These are phyloP conservation scores for Penicillium sp. DNA, from an alignment of 2,329 filamentous ascomycete genomes.

Conservation along the genomic window DNA sequence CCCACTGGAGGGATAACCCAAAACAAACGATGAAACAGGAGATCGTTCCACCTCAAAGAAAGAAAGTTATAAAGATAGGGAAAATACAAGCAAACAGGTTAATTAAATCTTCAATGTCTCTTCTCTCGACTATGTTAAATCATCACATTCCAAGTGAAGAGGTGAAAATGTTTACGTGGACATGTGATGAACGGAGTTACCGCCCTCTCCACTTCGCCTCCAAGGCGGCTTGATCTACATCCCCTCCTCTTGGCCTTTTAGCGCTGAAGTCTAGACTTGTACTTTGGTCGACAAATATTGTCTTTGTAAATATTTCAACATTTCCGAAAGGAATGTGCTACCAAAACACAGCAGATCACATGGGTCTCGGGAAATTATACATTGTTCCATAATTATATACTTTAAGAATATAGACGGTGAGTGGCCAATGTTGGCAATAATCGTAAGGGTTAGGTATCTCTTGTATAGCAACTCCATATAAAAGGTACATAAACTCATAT, in stretches of 20 bases:
- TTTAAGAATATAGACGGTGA: not conserved
- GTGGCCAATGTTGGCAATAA: not conserved
- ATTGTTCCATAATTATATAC: not conserved
- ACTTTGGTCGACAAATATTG: too few relatives aligned
- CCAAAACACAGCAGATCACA: not conserved
- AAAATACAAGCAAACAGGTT: not conserved
- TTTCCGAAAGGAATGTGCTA: not conserved
- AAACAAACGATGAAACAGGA: conserved; percentile 6
- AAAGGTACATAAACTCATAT: not conserved
- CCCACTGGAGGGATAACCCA: not conserved
- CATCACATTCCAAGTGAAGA: not conserved
- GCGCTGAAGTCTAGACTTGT: not conserved
- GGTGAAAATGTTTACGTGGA: not conserved
- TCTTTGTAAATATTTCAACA: too few relatives aligned
- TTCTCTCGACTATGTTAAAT: not conserved
- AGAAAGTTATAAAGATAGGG: not conserved
- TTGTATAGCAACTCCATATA: not conserved
- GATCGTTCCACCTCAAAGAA: not conserved
- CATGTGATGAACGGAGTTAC: not conserved
- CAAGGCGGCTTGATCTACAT: too few relatives aligned
- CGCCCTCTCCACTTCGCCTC: not conserved
- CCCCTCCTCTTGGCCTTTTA: not conserved
- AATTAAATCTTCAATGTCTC: not conserved
- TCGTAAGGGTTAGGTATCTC: not conserved
- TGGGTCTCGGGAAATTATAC: not conserved